phyloP scores from a whole-genome alignment of 805 yeast species.

The Pichia manshurica region DNA sequence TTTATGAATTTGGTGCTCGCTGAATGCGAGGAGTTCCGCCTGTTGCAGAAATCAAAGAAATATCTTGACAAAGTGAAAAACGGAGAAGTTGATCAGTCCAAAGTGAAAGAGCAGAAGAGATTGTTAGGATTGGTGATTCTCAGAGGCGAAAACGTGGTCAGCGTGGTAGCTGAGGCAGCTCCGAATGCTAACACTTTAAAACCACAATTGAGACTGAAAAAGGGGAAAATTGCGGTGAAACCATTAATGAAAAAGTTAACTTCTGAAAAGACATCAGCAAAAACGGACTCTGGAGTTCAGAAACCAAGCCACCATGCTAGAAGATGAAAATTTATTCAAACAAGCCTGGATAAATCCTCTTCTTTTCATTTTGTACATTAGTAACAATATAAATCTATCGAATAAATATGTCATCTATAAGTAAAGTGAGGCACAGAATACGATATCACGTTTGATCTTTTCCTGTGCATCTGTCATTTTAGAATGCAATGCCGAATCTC shows the following conservation, averaged over 20 bases:
- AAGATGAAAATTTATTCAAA: neutral
- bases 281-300: constrained; percentile 9
- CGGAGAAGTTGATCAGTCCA: constrained; percentile 30
- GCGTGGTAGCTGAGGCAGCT: constrained; percentile 65
- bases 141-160: constrained; percentile 82
- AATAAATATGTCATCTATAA: constrained; percentile 35
- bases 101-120: constrained; percentile 59
- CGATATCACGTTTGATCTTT: constrained; percentile 91
- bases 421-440: constrained; percentile 92
- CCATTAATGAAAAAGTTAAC: constrained; percentile 25
- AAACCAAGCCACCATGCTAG: constrained; percentile 8
- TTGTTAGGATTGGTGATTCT: constrained; percentile 74
- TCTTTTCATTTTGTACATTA: neutral
- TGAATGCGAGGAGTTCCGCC: constrained; percentile 78
- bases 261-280: constrained; percentile 12
- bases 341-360: neutral
- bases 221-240: constrained; percentile 30
- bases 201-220: constrained; percentile 29
- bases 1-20: constrained; percentile 81
- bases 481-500: constrained; percentile 82
- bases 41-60: constrained; percentile 53
- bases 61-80: constrained; percentile 23
- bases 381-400: too few species aligned
- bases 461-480: constrained; percentile 94
- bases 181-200: constrained; percentile 32